Evolutionary conservation across 164 flowering plant species (phyloP), one percentile per base, ranked within the genome.

Genomic region (Dillenia suffruticosa): DNA sequence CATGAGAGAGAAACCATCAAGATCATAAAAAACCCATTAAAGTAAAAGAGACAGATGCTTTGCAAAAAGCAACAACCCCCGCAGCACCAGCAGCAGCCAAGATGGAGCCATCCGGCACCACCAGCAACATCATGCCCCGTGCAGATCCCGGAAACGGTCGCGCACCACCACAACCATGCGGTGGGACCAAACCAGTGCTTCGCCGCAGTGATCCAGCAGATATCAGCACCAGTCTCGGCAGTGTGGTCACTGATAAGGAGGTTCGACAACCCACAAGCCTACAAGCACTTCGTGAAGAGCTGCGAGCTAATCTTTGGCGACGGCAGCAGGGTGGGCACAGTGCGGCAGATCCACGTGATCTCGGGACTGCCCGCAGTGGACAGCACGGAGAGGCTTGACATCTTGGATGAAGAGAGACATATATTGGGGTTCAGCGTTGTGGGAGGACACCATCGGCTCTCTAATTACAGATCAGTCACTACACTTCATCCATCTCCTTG

Each of bases 161-260:
- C 83, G 0, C 72, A 68, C 11, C 49, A 78, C 73, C 96, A 89
- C 75, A 58, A 63, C 49, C 84, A 84, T 74, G 46, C 67, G 0
- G 80, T 85, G 3, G 81, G 77, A 3, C 74, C 82, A 52, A 72
- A 89, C 78, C 96, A 87, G 79, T 85, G 89, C 73, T 79, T 84
- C 77, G 84, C 96, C 62, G 77, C 91, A 57, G 91, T 87, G 17
- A 65, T 79, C 22, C 80, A 85, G 61, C 70, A 70, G 49, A 87
- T 89, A 66, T 47, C 77, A 15, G 89, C 97, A 2, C 90, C 92
- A 0, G 69, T 82, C 50, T 63, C 83, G 64, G 58, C 89, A 57
- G 92, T 88, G 14, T 90, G 97, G 97, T 80, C 97, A 9, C 82
- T 90, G 12, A 83, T 90, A 59, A 86, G 96, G 17, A 85, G 91